Conservation (phyloP, 1,139 yeast species). For the Schwanniomyces etchellsii region DNA sequence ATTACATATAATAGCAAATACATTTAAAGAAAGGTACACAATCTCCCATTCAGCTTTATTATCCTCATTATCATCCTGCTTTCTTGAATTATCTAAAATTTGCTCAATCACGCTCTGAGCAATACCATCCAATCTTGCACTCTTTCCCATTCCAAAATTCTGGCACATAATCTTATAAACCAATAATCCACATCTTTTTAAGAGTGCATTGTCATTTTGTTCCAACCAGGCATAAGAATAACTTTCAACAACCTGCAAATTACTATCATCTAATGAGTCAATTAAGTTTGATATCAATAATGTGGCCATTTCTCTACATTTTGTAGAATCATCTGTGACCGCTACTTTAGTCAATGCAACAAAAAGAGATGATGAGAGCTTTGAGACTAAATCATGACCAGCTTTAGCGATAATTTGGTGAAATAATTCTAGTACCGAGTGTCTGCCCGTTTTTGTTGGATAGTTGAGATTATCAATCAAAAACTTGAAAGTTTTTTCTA, state of each 20-base stretch:
- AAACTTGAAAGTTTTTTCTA: conserved; percentile 78
- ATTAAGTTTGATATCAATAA: conserved; percentile 55
- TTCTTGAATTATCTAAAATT: conserved; percentile 14
- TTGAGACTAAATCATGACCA: conserved; percentile 53
- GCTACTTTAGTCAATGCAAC: conserved; percentile 75
- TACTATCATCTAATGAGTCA: conserved; percentile 39
- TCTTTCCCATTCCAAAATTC: conserved; percentile 41
- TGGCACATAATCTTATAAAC: conserved; percentile 61
- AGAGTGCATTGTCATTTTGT: conserved; percentile 45
- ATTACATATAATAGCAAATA: conserved; percentile 40
- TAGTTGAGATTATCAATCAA: conserved; percentile 80
- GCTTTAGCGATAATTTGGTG: conserved; percentile 66
- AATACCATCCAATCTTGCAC: conserved; percentile 31
- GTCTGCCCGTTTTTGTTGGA: conserved; percentile 82
- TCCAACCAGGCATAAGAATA: conserved; percentile 66
- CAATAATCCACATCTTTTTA: conserved; percentile 73
- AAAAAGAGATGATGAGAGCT: conserved; percentile 70
- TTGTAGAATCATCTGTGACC: conserved; percentile 72
- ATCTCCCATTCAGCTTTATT: conserved; percentile 64
- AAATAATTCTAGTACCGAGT: conserved; percentile 85
- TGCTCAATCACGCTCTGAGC: conserved; percentile 32
- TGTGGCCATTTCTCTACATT: conserved; percentile 83
- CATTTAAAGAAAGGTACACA: conserved; percentile 60
- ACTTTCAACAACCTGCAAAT: conserved; percentile 45
- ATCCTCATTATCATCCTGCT: conserved; percentile 25